These are phyloP conservation scores for Achaetomium macrosporum DNA, from an alignment of 2,329 filamentous ascomycete species.

Conservation along the genomic window DNA sequence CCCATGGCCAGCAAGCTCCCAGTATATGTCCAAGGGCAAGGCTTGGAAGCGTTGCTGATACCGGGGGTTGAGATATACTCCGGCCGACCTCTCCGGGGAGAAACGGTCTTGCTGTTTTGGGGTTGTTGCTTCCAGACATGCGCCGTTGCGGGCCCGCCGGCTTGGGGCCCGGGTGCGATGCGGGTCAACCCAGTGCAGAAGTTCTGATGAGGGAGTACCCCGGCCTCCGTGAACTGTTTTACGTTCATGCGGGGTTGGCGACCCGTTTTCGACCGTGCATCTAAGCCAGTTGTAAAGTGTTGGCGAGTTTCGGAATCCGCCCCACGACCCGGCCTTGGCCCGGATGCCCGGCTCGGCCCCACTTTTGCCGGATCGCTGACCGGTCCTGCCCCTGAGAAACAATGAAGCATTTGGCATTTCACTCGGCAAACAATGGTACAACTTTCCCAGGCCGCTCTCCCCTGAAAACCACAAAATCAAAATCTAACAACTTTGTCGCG, in stretches of 20 bases:
- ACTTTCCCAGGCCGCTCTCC: too few relatives aligned
- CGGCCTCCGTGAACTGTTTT: too few relatives aligned
- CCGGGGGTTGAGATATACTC: neutral
- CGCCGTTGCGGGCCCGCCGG: neutral
- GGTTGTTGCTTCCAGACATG: neutral
- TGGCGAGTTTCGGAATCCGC: constrained; percentile 13
- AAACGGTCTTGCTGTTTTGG: neutral
- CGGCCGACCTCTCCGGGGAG: neutral
- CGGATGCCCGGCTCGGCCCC: constrained; percentile 1
- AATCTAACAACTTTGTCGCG: too few relatives aligned
- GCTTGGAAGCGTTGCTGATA: neutral
- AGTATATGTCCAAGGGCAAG: neutral
- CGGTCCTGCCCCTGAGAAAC: neutral
- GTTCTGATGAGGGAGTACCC: neutral
- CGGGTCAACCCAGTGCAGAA: neutral
- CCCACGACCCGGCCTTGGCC: constrained; percentile 6
- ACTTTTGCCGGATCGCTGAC: constrained; percentile 6
- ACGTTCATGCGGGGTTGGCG: neutral
- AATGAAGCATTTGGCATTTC: constrained; percentile 3
- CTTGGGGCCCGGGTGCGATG: neutral
- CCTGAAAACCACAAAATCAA: too few relatives aligned
- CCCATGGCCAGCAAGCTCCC: neutral
- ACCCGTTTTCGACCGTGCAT: constrained; percentile 4
- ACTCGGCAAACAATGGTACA: neutral
- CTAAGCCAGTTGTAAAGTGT: neutral